Evolutionary conservation across 306 rosid genomes (phyloP).

Genomic region (Vigna mungo): DNA sequence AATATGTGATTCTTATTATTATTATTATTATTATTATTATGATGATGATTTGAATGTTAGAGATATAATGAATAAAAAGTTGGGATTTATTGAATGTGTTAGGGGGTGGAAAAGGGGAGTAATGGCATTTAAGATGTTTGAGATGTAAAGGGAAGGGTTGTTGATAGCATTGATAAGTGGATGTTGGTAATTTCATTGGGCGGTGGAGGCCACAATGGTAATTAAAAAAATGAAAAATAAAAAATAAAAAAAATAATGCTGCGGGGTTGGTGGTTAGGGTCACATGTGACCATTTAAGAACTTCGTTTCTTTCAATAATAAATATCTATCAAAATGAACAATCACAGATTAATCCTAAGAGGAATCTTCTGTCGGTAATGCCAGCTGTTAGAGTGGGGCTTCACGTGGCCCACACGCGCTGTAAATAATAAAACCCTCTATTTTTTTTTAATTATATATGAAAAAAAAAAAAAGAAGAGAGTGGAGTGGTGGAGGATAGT

Average conservation of each 20-base stretch:
- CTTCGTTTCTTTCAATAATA: not conserved
- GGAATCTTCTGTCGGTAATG: conserved; percentile 48
- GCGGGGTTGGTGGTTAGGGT: conserved; percentile 9
- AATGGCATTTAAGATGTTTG: conserved; percentile 43
- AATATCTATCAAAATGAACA: no score
- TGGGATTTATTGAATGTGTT: conserved; percentile 27
- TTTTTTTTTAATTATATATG: no score
- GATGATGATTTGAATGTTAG: conserved; percentile 30
- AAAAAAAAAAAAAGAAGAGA: no score
- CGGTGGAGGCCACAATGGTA: conserved; percentile 42
- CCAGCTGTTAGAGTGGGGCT: conserved; percentile 31
- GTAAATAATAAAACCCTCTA: conserved; percentile 35
- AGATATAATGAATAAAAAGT: conserved; percentile 69
- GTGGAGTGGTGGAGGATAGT: no score
- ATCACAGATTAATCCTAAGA: no score
- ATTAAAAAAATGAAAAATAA: conserved; percentile 20
- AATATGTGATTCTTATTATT: conserved; percentile 50
- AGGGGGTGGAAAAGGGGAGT: no score
- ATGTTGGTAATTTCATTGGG: conserved; percentile 22
- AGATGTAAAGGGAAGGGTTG: no score
- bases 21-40: not conserved
- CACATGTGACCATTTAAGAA: conserved; percentile 48
- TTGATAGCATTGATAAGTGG: no score
- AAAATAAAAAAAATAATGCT: conserved; percentile 9
- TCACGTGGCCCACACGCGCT: conserved; percentile 58